These are phyloP conservation scores for Diaporthe aspalathi DNA, from an alignment of 2,329 filamentous ascomycete genomes.

Conservation along the genomic window DNA sequence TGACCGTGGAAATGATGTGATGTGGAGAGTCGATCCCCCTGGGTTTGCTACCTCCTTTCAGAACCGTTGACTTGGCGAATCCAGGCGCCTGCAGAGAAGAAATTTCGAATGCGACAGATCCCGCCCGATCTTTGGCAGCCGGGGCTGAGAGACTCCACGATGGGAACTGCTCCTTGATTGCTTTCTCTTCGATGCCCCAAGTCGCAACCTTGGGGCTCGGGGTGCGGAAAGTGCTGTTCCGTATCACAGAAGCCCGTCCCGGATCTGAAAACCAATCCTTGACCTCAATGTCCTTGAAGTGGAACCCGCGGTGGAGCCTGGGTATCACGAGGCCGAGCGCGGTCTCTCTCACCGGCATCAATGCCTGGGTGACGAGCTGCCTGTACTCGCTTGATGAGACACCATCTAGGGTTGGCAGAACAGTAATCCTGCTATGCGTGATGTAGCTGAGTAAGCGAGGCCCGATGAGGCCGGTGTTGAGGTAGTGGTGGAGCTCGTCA, in stretches of 20 bases:
- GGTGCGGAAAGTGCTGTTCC: slow-evolving; percentile 55
- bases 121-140: slow-evolving; percentile 51
- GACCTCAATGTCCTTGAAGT: slow-evolving; percentile 80
- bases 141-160: slow-evolving; percentile 30
- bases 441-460: slow-evolving; percentile 85
- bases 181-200: slow-evolving; percentile 79
- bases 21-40: slow-evolving; percentile 74
- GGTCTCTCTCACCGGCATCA: slow-evolving; percentile 80
- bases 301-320: slow-evolving; percentile 84
- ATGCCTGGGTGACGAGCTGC: slow-evolving; percentile 78
- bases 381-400: slow-evolving; percentile 84
- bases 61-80: slow-evolving; percentile 77
- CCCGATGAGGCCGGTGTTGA: slow-evolving; percentile 84
- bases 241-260: slow-evolving; percentile 72
- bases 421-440: slow-evolving; percentile 79
- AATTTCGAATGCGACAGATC: slow-evolving; percentile 69
- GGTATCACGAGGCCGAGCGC: slow-evolving; percentile 83
- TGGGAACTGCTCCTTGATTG: slow-evolving; percentile 61
- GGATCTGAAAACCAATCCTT: slow-evolving; percentile 86
- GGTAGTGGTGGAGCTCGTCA: slow-evolving; percentile 89
- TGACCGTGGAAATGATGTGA: slow-evolving; percentile 76
- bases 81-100: slow-evolving; percentile 75
- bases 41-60: slow-evolving; percentile 59
- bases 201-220: slow-evolving; percentile 61
- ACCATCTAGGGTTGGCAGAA: slow-evolving; percentile 88